These are phyloP conservation scores for Debaryomycetaceae sp. DNA, from an alignment of 1,139 yeast species.

Conservation along the genomic window DNA sequence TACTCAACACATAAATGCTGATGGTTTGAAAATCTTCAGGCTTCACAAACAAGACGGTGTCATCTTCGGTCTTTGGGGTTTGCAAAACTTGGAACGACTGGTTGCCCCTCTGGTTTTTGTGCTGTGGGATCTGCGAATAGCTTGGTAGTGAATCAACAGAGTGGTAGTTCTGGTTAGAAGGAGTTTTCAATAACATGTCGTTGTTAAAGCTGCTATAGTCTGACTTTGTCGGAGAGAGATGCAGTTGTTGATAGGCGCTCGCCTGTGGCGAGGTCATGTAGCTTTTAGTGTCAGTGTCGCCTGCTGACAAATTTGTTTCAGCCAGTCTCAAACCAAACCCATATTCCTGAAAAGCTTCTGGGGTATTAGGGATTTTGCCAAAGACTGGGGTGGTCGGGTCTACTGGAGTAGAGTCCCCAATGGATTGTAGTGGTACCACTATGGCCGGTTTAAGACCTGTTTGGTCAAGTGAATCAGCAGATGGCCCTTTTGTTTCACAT, in stretches of 20 bases:
- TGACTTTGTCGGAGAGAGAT: slow-evolving; percentile 4
- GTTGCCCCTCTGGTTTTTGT: neutral
- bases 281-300: slow-evolving; percentile 4
- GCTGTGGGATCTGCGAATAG: slow-evolving; percentile 8
- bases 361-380: slow-evolving; percentile 10
- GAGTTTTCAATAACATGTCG: slow-evolving; percentile 12
- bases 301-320: slow-evolving; percentile 4
- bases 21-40: slow-evolving; percentile 67
- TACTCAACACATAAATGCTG: slow-evolving; percentile 53
- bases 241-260: slow-evolving; percentile 3
- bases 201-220: slow-evolving; percentile 3
- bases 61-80: slow-evolving; percentile 24
- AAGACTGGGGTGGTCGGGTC: slow-evolving; percentile 1
- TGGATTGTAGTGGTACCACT: neutral
- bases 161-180: slow-evolving; percentile 10
- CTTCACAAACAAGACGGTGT: slow-evolving; percentile 46
- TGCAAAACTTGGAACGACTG: slow-evolving; percentile 22
- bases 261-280: slow-evolving; percentile 8
- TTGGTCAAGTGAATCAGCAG: too few relatives aligned
- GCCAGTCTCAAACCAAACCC: slow-evolving; percentile 6
- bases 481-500: too few relatives aligned
- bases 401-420: neutral
- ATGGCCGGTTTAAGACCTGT: neutral
- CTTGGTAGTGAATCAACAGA: slow-evolving; percentile 13
- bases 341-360: slow-evolving; percentile 10